These are phyloP conservation scores for Cercophora sp. DNA, from an alignment of 495 filamentous ascomycete genomes.

Conservation along the genomic window DNA sequence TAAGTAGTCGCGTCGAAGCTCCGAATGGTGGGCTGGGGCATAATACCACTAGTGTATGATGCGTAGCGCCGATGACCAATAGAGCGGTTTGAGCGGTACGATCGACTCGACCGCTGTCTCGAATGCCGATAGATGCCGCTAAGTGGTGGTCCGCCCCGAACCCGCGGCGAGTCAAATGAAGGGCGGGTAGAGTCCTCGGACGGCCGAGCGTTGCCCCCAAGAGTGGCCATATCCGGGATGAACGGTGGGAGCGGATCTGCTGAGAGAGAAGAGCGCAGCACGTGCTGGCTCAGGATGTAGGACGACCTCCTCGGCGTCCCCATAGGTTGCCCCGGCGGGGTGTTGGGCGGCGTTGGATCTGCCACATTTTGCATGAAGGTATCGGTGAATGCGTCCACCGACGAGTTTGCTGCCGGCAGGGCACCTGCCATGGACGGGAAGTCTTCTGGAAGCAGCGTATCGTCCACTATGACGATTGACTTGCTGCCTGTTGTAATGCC, in stretches of 20 bases:
- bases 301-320: conserved; percentile 49
- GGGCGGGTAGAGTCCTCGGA: conserved; percentile 30
- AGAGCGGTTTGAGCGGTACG: conserved; percentile 37
- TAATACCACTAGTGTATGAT: conserved; percentile 70
- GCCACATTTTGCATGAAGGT: conserved; percentile 41
- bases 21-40: conserved; percentile 52
- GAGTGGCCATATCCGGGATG: conserved; percentile 34
- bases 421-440: conserved; percentile 46
- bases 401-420: conserved; percentile 39
- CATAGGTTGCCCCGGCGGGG: conserved; percentile 41
- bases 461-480: conserved; percentile 86
- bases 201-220: conserved; percentile 21
- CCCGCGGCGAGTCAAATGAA: conserved; percentile 30
- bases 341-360: conserved; percentile 51
- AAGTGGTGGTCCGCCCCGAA: conserved; percentile 26
- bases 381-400: conserved; percentile 48
- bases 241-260: conserved; percentile 36
- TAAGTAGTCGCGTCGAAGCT: conserved; percentile 58
- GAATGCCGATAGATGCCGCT: conserved; percentile 34
- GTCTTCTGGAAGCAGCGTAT: conserved; percentile 44
- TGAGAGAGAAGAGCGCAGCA: conserved; percentile 26
- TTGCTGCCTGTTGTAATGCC: conserved; percentile 73
- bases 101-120: conserved; percentile 37
- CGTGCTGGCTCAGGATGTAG: conserved; percentile 44
- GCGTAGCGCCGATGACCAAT: conserved; percentile 44